Evolutionary conservation across 768 basidiomycete genomes (phyloP).

Genomic region (Auricularia cornea): DNA sequence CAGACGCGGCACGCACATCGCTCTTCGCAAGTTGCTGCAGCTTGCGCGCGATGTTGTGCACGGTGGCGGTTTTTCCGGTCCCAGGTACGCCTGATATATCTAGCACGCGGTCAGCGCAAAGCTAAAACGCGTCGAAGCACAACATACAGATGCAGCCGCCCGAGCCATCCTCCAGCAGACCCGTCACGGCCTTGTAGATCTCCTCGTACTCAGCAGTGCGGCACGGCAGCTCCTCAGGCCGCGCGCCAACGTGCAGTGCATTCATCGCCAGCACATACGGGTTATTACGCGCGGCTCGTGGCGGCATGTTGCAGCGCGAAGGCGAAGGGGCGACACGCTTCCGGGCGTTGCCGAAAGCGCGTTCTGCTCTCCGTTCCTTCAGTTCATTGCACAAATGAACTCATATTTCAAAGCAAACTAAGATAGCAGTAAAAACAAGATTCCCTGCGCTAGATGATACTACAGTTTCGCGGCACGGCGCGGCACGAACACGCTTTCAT

Average conservation of each 20-base stretch:
- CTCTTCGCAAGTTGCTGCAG: slow-evolving; percentile 81
- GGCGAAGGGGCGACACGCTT: not conserved
- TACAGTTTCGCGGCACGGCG: too few relatives aligned
- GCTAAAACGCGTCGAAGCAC: slow-evolving; percentile 3
- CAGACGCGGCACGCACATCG: slow-evolving; percentile 41
- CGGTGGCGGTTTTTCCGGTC: slow-evolving; percentile 97
- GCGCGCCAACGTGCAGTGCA: slow-evolving; percentile 84
- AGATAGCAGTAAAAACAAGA: too few relatives aligned
- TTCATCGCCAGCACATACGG: slow-evolving; percentile 86
- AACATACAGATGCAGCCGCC: slow-evolving; percentile 90
- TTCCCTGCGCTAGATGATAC: too few relatives aligned
- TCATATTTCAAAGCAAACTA: too few relatives aligned
- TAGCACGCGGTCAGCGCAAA: slow-evolving; percentile 22
- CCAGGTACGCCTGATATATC: slow-evolving; percentile 99
- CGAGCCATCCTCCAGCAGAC: slow-evolving; percentile 83
- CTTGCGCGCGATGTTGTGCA: slow-evolving; percentile 86
- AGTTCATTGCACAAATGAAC: too few relatives aligned
- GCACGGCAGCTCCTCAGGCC: slow-evolving; percentile 85
- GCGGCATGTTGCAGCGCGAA: not conserved
- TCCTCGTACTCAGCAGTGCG: slow-evolving; percentile 75
- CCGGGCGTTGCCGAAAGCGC: too few relatives aligned
- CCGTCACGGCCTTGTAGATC: slow-evolving; percentile 68
- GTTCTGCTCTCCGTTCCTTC: too few relatives aligned
- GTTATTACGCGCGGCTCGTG: slow-evolving; percentile 19
- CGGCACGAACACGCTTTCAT: slow-evolving; percentile 11